phyloP scores from a whole-genome alignment of 192 early-diverging fungal genomes.

The Phlyctochytrium bullatum region DNA sequence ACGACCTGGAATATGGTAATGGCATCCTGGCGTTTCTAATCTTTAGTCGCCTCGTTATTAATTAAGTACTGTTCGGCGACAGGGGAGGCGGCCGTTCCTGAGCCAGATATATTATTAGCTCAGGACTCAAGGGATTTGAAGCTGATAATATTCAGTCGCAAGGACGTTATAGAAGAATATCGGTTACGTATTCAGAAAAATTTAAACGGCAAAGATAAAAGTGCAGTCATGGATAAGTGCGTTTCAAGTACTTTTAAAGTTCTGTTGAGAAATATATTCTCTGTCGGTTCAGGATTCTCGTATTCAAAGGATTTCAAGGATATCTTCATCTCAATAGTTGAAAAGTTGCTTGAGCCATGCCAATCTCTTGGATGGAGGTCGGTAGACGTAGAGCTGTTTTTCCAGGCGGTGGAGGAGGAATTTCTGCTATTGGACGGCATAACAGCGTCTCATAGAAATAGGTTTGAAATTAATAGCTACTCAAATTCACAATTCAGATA shows the following conservation, averaged over 20 bases:
- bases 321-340: slow-evolving; percentile 38
- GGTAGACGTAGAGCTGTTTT: slow-evolving; percentile 5
- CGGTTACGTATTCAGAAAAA: not conserved
- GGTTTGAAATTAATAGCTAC: not conserved
- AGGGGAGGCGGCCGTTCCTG: slow-evolving; percentile 27
- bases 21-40: not conserved
- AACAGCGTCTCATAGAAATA: not conserved
- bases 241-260: slow-evolving; percentile 28
- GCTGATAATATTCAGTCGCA: slow-evolving; percentile 41
- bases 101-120: slow-evolving; percentile 38
- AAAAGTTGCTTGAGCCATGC: slow-evolving; percentile 45
- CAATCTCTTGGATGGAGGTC: not conserved
- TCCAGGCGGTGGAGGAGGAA: not conserved
- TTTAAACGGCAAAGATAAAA: not conserved
- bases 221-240: slow-evolving; percentile 20
- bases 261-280: slow-evolving; percentile 38
- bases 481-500: not conserved
- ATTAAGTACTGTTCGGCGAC: slow-evolving; percentile 38
- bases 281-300: slow-evolving; percentile 30
- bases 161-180: slow-evolving; percentile 44
- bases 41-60: slow-evolving; percentile 37
- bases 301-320: slow-evolving; percentile 44
- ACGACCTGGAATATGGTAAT: slow-evolving; percentile 47
- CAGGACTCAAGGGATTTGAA: slow-evolving; percentile 48
- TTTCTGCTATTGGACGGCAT: slow-evolving; percentile 1